These are phyloP conservation scores for Candida loeiensis DNA, from an alignment of 805 yeast genomes.

Conservation along the genomic window DNA sequence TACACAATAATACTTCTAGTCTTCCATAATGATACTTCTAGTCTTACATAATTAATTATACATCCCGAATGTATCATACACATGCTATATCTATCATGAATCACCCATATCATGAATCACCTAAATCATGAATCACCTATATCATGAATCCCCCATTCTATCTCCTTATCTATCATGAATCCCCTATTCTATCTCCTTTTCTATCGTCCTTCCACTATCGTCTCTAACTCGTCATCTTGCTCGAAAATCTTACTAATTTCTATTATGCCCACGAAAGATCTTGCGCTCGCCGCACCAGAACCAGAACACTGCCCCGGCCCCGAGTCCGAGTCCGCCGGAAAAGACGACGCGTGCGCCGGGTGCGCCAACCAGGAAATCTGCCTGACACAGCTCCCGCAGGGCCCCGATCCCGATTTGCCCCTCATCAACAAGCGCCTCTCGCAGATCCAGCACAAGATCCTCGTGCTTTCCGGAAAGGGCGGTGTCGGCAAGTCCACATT, in stretches of 20 bases:
- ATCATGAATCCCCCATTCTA: too few species aligned
- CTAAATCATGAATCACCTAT: too few species aligned
- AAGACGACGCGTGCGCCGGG: constrained; percentile 89
- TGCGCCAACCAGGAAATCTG: constrained; percentile 94
- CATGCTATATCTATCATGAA: too few species aligned
- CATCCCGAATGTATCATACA: too few species aligned
- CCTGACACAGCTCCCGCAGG: constrained; percentile 76
- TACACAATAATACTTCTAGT: too few species aligned
- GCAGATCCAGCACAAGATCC: constrained; percentile 69
- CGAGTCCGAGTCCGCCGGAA: constrained; percentile 89
- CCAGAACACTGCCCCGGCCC: constrained; percentile 99
- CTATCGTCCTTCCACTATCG: too few species aligned
- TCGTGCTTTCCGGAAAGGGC: constrained; percentile 80
- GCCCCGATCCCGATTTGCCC: constrained; percentile 93
- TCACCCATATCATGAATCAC: too few species aligned
- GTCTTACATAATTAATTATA: too few species aligned
- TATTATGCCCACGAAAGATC: constrained; percentile 5
- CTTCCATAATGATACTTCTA: too few species aligned
- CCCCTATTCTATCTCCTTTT: too few species aligned
- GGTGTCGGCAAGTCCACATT: constrained; percentile 98
- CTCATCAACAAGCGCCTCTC: constrained; percentile 64
- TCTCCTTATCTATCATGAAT: too few species aligned
- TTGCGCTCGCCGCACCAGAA: constrained; percentile 56
- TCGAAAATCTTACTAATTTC: neutral
- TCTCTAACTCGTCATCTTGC: neutral